A percentile compares a stretch with the other conserved stretches of the same genome.
These are phyloP conservation scores for Naematelia aurantialba DNA, from an alignment of 768 basidiomycete genomes.

Conservation along the genomic window DNA sequence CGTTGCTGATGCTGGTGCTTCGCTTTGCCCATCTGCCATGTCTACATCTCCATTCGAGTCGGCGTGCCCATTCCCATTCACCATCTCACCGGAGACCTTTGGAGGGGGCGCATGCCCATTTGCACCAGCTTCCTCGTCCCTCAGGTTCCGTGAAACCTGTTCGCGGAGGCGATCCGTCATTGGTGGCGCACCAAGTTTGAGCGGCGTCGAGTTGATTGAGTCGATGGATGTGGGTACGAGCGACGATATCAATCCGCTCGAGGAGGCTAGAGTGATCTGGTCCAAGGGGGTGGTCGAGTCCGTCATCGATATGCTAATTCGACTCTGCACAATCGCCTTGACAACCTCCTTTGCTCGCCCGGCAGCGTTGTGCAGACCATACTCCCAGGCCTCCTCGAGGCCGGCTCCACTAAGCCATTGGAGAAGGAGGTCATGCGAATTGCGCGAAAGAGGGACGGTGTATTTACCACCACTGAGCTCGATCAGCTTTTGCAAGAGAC, in stretches of 20 bases:
- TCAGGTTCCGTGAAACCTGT: slow-evolving; percentile 73
- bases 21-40: slow-evolving; percentile 12
- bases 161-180: slow-evolving; percentile 71
- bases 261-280: slow-evolving; percentile 32
- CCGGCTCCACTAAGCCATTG: slow-evolving; percentile 89
- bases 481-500: background rate
- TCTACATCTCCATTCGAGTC: slow-evolving; percentile 56
- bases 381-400: slow-evolving; percentile 70
- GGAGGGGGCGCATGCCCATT: slow-evolving; percentile 2
- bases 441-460: slow-evolving; percentile 79
- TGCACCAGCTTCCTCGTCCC: slow-evolving; percentile 59
- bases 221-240: slow-evolving; percentile 59
- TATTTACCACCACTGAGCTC: slow-evolving; percentile 65
- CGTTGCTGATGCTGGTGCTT: background rate
- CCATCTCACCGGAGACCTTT: slow-evolving; percentile 9
- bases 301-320: slow-evolving; percentile 69
- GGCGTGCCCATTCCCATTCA: slow-evolving; percentile 43
- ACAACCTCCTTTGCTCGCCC: slow-evolving; percentile 85
- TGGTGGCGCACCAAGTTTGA: slow-evolving; percentile 82
- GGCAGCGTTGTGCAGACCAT: slow-evolving; percentile 72
- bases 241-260: slow-evolving; percentile 66
- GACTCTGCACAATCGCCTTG: slow-evolving; percentile 90
- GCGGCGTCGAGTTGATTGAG: slow-evolving; percentile 66
- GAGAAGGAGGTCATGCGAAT: slow-evolving; percentile 83
- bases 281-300: slow-evolving; percentile 30